phyloP scores from a whole-genome alignment of 1,139 yeast genomes.

The Kurtzmaniella quercitrusa region DNA sequence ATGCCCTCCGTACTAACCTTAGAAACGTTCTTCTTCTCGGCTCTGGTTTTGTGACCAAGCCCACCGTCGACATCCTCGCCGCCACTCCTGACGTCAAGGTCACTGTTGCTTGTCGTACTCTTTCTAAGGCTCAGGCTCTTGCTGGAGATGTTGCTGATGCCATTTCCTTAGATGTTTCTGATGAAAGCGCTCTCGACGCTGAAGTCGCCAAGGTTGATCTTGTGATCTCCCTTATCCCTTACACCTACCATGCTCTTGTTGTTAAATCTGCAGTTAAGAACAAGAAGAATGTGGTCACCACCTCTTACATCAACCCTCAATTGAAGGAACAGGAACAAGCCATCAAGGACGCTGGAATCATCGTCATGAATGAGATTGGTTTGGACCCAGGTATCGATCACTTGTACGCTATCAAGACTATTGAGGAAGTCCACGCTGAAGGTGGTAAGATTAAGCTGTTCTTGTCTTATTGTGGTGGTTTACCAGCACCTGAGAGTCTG shows the following conservation, averaged over 20 bases:
- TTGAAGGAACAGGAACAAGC: slow-evolving; percentile 75
- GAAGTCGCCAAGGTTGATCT: slow-evolving; percentile 77
- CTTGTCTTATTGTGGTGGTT: slow-evolving; percentile 96
- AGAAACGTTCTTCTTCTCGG: slow-evolving; percentile 80
- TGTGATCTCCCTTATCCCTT: slow-evolving; percentile 92
- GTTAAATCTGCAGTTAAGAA: slow-evolving; percentile 89
- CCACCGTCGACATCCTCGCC: slow-evolving; percentile 90
- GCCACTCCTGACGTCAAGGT: slow-evolving; percentile 77
- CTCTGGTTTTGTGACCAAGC: slow-evolving; percentile 97
- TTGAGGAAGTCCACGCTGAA: slow-evolving; percentile 88
- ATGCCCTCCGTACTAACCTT: slow-evolving; percentile 2
- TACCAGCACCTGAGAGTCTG: slow-evolving; percentile 96
- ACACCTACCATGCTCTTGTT: slow-evolving; percentile 88
- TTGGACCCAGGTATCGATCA: slow-evolving; percentile 99
- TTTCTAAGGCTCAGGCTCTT: slow-evolving; percentile 77
- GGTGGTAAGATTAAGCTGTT: slow-evolving; percentile 93
- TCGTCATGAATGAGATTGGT: slow-evolving; percentile 91
- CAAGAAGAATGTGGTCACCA: slow-evolving; percentile 92
- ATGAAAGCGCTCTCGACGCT: slow-evolving; percentile 70
- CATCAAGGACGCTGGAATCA: slow-evolving; percentile 80
- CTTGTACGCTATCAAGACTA: slow-evolving; percentile 95
- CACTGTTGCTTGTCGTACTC: slow-evolving; percentile 94
- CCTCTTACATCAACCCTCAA: slow-evolving; percentile 94
- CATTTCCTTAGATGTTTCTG: slow-evolving; percentile 81
- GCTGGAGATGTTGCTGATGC: slow-evolving; percentile 83